Conservation (phyloP, 176 grass and related monocot genomes). For the Oryza meridionalis region DNA sequence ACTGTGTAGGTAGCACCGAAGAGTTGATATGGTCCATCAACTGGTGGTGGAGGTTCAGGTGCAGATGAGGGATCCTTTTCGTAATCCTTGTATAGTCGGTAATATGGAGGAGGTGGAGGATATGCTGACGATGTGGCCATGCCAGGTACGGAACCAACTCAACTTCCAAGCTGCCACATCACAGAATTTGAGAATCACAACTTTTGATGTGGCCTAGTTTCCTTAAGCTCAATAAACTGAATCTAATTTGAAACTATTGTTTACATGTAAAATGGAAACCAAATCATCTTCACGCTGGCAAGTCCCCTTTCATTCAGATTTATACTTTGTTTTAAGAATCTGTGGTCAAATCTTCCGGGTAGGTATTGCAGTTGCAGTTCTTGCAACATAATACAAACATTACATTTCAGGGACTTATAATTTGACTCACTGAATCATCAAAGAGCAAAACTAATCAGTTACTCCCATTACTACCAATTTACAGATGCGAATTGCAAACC, state of each 20-base stretch:
- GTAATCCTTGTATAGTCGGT: constrained; percentile 83
- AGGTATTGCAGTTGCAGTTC: not conserved
- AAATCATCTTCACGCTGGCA: not conserved
- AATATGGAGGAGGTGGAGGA: constrained; percentile 79
- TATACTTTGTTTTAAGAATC: not conserved
- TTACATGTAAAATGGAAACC: not conserved
- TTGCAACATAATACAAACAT: not conserved
- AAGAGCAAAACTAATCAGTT: not conserved
- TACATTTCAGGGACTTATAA: not conserved
- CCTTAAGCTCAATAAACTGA: not conserved
- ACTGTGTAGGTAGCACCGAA: constrained; percentile 76
- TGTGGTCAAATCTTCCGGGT: not conserved
- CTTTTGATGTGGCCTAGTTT: not conserved
- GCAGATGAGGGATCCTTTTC: constrained; percentile 63
- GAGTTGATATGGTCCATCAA: constrained; percentile 59
- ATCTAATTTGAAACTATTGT: not conserved
- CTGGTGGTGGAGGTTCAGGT: constrained; percentile 64
- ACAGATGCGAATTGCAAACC: not conserved
- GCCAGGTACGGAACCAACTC: not conserved
- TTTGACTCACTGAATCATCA: not conserved
- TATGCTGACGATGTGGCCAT: constrained; percentile 74
- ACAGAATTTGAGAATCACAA: constrained; percentile 3
- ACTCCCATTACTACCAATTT: not conserved
- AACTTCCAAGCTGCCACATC: not conserved
- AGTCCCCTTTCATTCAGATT: not conserved